phyloP scores from a whole-genome alignment of 1,139 yeast species.

The Pneumocystis oryctolagi region DNA sequence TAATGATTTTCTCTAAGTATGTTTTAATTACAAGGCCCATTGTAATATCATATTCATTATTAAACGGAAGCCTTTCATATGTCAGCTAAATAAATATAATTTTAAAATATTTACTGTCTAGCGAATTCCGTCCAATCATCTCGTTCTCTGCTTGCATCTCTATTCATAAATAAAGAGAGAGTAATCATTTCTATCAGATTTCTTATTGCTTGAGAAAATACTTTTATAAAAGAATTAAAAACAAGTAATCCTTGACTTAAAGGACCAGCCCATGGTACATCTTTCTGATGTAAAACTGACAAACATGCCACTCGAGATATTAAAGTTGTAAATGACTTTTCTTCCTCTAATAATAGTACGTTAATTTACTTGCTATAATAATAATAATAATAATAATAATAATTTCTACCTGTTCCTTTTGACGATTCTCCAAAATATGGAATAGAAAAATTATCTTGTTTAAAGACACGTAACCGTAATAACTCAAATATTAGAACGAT shows the following conservation, averaged over 20 bases:
- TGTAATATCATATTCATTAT: constrained; percentile 29
- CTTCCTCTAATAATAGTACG: constrained; percentile 17
- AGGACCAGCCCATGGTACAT: constrained; percentile 55
- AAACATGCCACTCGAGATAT: constrained; percentile 47
- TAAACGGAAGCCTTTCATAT: constrained; percentile 52
- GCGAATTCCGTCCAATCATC: constrained; percentile 22
- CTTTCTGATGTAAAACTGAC: constrained; percentile 38
- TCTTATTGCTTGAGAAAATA: constrained; percentile 37
- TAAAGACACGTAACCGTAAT: constrained; percentile 17
- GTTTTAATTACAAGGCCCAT: constrained; percentile 28
- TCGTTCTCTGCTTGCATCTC: constrained; percentile 31
- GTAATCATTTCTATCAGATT: constrained; percentile 42
- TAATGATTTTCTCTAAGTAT: constrained; percentile 24
- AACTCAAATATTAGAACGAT: constrained; percentile 21
- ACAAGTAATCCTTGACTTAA: constrained; percentile 47
- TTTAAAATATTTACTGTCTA: background rate
- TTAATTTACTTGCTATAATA: too few species aligned
- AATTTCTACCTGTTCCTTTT: constrained; percentile 18
- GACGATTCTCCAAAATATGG: constrained; percentile 24
- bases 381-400: background rate
- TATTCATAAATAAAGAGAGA: constrained; percentile 40
- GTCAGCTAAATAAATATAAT: constrained; percentile 41
- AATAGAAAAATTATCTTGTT: constrained; percentile 15
- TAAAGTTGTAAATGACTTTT: constrained; percentile 31
- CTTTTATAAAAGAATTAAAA: constrained; percentile 52